Conservation (phyloP, 2,329 filamentous ascomycete genomes). For the Fusarium clavum region DNA sequence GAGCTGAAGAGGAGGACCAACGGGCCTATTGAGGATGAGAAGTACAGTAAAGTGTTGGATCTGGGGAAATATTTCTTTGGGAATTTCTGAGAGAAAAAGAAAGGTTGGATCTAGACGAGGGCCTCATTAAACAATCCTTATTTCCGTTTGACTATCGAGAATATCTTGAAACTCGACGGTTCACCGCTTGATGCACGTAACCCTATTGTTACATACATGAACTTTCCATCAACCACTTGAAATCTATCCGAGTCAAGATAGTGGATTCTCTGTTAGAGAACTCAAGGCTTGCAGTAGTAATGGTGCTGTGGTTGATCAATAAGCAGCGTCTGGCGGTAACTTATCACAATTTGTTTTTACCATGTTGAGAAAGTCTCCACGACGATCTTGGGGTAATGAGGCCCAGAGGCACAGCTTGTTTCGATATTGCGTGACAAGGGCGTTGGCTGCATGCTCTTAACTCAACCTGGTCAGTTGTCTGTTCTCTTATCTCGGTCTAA, state of each 20-base stretch:
- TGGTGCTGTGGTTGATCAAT: not conserved
- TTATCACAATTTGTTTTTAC: conserved; percentile 13
- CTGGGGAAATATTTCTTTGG: not conserved
- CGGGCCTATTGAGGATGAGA: conserved; percentile 8
- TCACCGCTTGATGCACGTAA: conserved; percentile 36
- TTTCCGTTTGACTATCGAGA: not conserved
- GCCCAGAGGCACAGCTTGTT: conserved; percentile 10
- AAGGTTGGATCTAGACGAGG: not conserved
- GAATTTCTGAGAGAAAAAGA: not conserved
- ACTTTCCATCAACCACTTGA: conserved; percentile 15
- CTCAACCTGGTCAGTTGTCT: not conserved
- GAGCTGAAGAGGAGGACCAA: conserved; percentile 6
- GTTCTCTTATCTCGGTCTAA: not conserved
- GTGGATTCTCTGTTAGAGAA: not conserved
- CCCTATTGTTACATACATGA: conserved; percentile 26
- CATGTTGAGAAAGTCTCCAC: conserved; percentile 6
- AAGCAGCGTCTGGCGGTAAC: conserved; percentile 22
- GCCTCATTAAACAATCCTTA: conserved; percentile 4
- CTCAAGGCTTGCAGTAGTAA: not conserved
- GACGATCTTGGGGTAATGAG: conserved; percentile 4
- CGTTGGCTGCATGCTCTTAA: conserved; percentile 23
- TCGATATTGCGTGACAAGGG: conserved; percentile 1
- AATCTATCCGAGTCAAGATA: not conserved
- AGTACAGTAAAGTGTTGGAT: not conserved
- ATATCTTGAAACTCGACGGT: conserved; percentile 16